Percentiles rank a stretch among this genome's conserved stretches.
Evolutionary conservation across 176 grass and related monocot genomes (phyloP).

Genomic region (Paspalum notatum): DNA sequence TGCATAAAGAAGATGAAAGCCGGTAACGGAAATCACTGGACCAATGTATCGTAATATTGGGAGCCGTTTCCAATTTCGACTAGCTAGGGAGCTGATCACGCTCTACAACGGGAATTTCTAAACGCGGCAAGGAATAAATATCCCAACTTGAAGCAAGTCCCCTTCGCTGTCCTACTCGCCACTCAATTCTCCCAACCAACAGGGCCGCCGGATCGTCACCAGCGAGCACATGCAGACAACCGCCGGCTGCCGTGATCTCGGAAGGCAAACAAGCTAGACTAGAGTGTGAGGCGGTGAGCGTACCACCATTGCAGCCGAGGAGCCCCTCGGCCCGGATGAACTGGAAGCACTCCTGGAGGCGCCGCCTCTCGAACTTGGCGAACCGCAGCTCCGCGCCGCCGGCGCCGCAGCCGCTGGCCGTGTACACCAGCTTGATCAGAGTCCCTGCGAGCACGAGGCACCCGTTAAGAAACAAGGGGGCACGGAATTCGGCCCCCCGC

Average conservation of each 20-base stretch:
- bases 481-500: too few species aligned
- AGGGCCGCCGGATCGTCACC: neutral
- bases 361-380: slow-evolving; percentile 80
- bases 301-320: slow-evolving; percentile 53
- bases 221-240: neutral
- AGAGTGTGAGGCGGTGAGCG: neutral
- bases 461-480: neutral
- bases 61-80: too few species aligned
- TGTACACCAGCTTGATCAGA: slow-evolving; percentile 94
- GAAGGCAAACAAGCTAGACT: neutral
- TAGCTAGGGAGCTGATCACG: neutral
- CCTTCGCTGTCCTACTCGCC: neutral
- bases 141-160: neutral
- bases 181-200: neutral
- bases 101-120: neutral
- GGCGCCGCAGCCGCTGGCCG: slow-evolving; percentile 45
- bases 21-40: neutral
- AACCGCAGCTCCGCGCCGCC: slow-evolving; percentile 72
- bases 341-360: slow-evolving; percentile 74
- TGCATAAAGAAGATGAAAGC: neutral
- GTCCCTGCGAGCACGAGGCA: slow-evolving; percentile 48
- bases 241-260: neutral
- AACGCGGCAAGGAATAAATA: slow-evolving; percentile 7
- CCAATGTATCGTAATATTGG: neutral
- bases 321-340: slow-evolving; percentile 67